These are phyloP conservation scores for Aspergillus affinis DNA, from an alignment of 495 filamentous ascomycete genomes.

Conservation along the genomic window DNA sequence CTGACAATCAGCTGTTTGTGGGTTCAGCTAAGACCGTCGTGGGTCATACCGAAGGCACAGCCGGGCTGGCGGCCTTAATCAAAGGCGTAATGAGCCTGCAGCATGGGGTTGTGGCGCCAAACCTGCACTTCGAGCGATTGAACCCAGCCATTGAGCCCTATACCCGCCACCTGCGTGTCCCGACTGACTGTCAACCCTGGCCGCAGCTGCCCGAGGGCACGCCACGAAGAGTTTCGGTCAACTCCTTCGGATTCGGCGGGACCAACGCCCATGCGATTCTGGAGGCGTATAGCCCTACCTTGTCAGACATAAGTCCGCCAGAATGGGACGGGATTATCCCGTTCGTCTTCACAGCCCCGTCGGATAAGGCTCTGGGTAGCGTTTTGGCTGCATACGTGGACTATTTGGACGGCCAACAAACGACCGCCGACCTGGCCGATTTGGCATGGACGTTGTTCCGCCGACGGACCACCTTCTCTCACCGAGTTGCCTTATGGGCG, in stretches of 20 bases:
- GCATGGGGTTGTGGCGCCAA: slow-evolving; percentile 49
- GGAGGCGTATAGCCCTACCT: slow-evolving; percentile 28
- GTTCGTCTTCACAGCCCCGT: slow-evolving; percentile 22
- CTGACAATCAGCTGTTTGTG: slow-evolving; percentile 35
- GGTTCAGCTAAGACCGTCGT: slow-evolving; percentile 51
- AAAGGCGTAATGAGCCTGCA: slow-evolving; percentile 43
- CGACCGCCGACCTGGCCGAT: too few species aligned
- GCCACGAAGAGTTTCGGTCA: slow-evolving; percentile 56
- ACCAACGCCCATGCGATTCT: slow-evolving; percentile 60
- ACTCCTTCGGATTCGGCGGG: slow-evolving; percentile 63
- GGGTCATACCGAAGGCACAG: slow-evolving; percentile 49
- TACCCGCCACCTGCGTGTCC: slow-evolving; percentile 5
- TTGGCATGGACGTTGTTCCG: too few species aligned
- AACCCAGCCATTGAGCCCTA: slow-evolving; percentile 35
- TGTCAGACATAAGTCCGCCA: not conserved
- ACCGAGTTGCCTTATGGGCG: too few species aligned
- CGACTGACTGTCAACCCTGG: slow-evolving; percentile 2
- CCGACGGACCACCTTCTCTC: too few species aligned
- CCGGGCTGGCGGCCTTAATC: slow-evolving; percentile 27
- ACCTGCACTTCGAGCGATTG: slow-evolving; percentile 47
- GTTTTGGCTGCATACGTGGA: slow-evolving; percentile 12
- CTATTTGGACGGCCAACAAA: too few species aligned
- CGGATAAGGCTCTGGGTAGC: slow-evolving; percentile 11
- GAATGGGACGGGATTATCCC: slow-evolving; percentile 1
- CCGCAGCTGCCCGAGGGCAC: slow-evolving; percentile 19